phyloP scores from a whole-genome alignment of 306 rosid species.

The Crotalaria pallida region DNA sequence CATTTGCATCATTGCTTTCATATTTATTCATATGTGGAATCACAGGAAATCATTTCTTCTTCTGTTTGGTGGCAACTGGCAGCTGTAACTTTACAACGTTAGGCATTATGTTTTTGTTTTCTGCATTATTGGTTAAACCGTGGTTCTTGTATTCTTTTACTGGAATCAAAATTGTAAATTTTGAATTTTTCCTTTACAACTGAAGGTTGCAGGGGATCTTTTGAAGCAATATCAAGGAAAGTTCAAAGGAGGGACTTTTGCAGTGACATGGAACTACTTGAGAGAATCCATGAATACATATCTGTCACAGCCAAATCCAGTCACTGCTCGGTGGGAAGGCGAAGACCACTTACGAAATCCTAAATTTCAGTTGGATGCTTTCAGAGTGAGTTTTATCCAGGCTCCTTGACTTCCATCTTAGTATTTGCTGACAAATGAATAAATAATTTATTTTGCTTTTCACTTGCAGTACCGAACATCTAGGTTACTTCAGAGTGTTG shows the following conservation, averaged over 20 bases:
- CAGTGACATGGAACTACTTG: constrained; percentile 92
- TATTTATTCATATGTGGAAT: neutral
- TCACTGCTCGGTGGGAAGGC: constrained; percentile 91
- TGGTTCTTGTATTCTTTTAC: constrained; percentile 8
- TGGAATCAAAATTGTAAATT: neutral
- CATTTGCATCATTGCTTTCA: neutral
- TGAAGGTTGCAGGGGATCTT: constrained; percentile 83
- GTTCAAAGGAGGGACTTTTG: constrained; percentile 84
- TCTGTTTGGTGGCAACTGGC: neutral
- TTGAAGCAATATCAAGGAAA: constrained; percentile 79
- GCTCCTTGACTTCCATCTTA: constrained; percentile 3
- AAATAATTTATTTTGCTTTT: constrained; percentile 16
- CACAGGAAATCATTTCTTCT: neutral
- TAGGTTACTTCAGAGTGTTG: constrained; percentile 87
- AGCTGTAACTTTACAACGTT: neutral
- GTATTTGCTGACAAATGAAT: neutral
- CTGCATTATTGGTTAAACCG: neutral
- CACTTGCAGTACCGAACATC: constrained; percentile 85
- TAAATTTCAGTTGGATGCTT: constrained; percentile 94
- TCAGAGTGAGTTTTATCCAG: constrained; percentile 66
- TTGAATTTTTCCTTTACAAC: constrained; percentile 20
- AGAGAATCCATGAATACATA: constrained; percentile 85
- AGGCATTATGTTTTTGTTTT: neutral
- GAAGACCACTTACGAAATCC: constrained; percentile 81
- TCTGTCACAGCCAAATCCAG: constrained; percentile 95